Evolutionary conservation across 2,329 filamentous ascomycete species (phyloP).

Genomic region (Talaromyces piceae): DNA sequence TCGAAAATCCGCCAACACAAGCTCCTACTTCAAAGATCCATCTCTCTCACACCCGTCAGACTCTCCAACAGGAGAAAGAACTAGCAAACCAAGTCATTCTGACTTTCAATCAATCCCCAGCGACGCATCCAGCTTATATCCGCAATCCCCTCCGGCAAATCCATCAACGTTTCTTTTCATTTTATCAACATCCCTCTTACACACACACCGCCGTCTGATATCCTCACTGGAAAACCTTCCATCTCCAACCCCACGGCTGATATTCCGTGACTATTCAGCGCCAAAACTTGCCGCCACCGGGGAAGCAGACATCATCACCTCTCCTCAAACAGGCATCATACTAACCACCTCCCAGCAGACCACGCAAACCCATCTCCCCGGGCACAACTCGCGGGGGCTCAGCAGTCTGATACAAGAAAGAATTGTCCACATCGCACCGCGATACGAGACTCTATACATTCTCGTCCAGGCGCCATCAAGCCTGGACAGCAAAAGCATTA

Average conservation of each 20-base stretch:
- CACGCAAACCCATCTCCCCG: constrained; percentile 64
- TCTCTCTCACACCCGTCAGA: too few relatives aligned
- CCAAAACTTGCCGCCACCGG: background rate
- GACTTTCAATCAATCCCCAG: background rate
- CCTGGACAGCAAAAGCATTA: background rate
- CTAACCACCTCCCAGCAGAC: constrained; percentile 64
- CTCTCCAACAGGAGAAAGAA: too few relatives aligned
- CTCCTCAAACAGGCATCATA: constrained; percentile 61
- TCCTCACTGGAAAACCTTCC: constrained; percentile 15
- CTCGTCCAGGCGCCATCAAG: constrained; percentile 4
- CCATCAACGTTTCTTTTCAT: constrained; percentile 1
- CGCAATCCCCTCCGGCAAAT: background rate
- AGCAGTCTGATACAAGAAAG: constrained; percentile 47
- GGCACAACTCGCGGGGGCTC: constrained; percentile 28
- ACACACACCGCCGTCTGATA: constrained; percentile 18
- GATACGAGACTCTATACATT: constrained; percentile 8
- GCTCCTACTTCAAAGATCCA: constrained; percentile 19
- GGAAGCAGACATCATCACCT: constrained; percentile 61
- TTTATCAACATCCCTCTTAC: constrained; percentile 17
- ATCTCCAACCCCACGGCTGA: constrained; percentile 9
- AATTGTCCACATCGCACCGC: constrained; percentile 43
- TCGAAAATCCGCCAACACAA: constrained; percentile 17
- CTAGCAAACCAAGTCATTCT: too few relatives aligned
- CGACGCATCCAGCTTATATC: background rate
- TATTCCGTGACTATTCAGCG: constrained; percentile 21